Conservation (phyloP, 257 asterid genomes). For the Eustoma russellianum region DNA sequence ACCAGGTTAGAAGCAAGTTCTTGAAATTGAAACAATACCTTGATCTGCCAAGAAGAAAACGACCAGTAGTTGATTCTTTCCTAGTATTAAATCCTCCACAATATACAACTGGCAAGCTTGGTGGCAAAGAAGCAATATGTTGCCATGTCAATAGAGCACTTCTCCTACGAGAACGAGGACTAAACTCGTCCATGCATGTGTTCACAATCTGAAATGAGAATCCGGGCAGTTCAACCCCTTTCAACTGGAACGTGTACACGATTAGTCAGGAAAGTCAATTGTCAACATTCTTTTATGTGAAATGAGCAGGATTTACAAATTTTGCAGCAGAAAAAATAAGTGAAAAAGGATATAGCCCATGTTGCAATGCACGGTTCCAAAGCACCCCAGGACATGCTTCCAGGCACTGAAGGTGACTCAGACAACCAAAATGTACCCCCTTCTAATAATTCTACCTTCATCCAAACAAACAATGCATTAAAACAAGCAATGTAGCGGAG, state of each 20-base stretch:
- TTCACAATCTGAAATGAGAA: conserved; percentile 92
- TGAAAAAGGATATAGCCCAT: conserved; percentile 96
- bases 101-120: conserved; percentile 80
- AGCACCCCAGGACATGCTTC: conserved; percentile 98
- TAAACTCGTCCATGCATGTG: conserved; percentile 85
- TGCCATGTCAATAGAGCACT: conserved; percentile 99
- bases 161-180: conserved; percentile 97
- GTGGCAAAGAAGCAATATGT: conserved; percentile 98
- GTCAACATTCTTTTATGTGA: conserved; percentile 4
- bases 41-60: conserved; percentile 98
- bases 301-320: conserved; percentile 5
- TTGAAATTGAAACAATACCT: conserved; percentile 41
- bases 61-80: conserved; percentile 95
- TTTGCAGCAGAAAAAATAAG: conserved; percentile 3
- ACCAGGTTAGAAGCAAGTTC: neutral
- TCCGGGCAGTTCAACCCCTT: conserved; percentile 94
- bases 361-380: conserved; percentile 79
- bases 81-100: conserved; percentile 96
- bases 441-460: conserved; percentile 87
- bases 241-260: conserved; percentile 96
- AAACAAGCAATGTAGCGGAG: neutral
- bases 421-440: conserved; percentile 99
- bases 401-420: conserved; percentile 97
- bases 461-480: conserved; percentile 10
- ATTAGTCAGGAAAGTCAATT: conserved; percentile 44